Base-by-base conservation (phyloP, 176 grass and related monocot species). In the Carex pumila region DNA sequence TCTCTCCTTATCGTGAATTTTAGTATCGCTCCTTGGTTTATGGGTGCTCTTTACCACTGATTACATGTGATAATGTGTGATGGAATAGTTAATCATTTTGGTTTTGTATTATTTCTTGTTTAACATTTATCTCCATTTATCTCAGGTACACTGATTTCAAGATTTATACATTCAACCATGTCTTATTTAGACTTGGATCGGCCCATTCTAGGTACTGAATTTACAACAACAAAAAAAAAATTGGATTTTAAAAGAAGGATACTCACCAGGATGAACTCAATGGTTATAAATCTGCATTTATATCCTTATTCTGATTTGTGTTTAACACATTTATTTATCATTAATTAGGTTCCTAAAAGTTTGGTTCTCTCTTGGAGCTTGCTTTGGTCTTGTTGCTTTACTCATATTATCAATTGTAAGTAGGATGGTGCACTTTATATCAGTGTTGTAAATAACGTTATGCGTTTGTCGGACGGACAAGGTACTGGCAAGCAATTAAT, bases 101-200 rank as follows among this genome's bases (percentile, higher is more conserved):
- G 25, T 25, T 5, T 71, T 72, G 30, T 73, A 2, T 52, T 59
- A 59, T 85, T 21, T 67, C 21, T 30, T 17, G 18, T 22, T 12
- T 43, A 75, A 81, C 22, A 71, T 60, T 79, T 65, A 8, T 68
- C 18, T 79, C 15, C 39, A 54, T 60, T 76, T 41, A 83, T 79
- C 77, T 64, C 61, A 98, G 96, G 92, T 95, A 93, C 32, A 92
- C 89, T 81, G 92, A 95, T 61, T 84, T 66, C 85, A 98, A 98
- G 84, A 90, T 98, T 61, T 92, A 93, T 89, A 41, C 65, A 55
- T 95, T 95, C 80, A 98, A 90, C 36, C 73, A 89, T 8, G 19
- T 59, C 50, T 58, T 95, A 65, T 95, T 89, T 83, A 90, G 79
- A 84, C 75, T 95, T 52, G 95, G 95, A 81, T 76, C 65, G 63